phyloP scores from a whole-genome alignment of 345 rosid species.

The Pistacia integerrima region DNA sequence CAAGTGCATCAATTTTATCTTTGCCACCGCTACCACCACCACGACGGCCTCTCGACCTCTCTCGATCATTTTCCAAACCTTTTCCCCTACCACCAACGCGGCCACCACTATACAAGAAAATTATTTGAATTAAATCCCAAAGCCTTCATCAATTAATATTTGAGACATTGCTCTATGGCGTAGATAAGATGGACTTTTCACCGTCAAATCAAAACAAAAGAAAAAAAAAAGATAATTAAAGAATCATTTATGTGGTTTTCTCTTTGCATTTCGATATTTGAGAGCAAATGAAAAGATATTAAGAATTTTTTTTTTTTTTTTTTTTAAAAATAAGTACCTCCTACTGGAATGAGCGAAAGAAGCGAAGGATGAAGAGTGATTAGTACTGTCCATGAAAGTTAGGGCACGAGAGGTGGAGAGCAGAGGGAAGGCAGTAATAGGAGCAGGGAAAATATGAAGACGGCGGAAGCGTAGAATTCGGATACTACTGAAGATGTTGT shows the following conservation, averaged over 20 bases:
- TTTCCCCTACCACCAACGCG: conserved; percentile 52
- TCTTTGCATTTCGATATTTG: not conserved
- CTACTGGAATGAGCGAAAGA: conserved; percentile 40
- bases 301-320: too few relatives aligned
- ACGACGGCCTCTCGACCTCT: conserved; percentile 49
- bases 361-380: conserved; percentile 30
- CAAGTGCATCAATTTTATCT: conserved; percentile 82
- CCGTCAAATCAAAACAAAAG: not conserved
- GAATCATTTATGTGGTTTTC: not conserved
- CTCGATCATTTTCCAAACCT: conserved; percentile 39
- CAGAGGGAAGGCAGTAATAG: not conserved
- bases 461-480: conserved; percentile 25
- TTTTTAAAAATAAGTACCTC: conserved; percentile 30
- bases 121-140: not conserved
- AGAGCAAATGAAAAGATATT: not conserved
- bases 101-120: conserved; percentile 31
- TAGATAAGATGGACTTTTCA: too few relatives aligned
- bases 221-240: not conserved
- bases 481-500: conserved; percentile 21
- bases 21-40: conserved; percentile 45
- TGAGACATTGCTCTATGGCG: not conserved
- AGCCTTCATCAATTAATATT: not conserved
- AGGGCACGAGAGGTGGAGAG: conserved; percentile 12
- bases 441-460: conserved; percentile 23
- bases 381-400: conserved; percentile 13